Conservation (phyloP, 108 stramenopile genomes). For the Nitzschia inconspicua region DNA sequence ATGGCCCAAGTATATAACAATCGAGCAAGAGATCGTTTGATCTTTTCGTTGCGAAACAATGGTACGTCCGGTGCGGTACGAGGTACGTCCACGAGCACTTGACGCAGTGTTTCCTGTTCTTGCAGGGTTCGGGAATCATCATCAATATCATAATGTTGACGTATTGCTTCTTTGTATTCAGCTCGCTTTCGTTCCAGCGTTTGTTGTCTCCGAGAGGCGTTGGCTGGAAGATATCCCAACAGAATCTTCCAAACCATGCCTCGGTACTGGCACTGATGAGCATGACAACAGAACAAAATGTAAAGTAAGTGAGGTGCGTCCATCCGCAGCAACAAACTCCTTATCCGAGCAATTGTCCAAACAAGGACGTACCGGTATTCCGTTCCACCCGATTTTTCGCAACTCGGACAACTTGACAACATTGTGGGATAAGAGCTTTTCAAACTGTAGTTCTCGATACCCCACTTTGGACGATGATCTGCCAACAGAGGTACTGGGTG, state of each 20-base stretch:
- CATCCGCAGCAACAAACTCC: neutral
- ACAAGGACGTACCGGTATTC: conserved; percentile 54
- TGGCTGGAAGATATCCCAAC: conserved; percentile 78
- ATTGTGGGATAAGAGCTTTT: conserved; percentile 36
- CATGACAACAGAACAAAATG: neutral
- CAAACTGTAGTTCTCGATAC: conserved; percentile 69
- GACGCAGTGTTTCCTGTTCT: conserved; percentile 93
- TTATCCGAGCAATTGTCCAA: neutral
- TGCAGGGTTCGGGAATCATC: conserved; percentile 74
- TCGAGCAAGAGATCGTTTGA: conserved; percentile 75
- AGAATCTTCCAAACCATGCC: conserved; percentile 75
- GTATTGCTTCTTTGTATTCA: conserved; percentile 82
- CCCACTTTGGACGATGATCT: too few species aligned
- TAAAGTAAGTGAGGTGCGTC: neutral
- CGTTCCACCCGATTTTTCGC: conserved; percentile 75
- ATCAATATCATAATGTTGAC: conserved; percentile 84
- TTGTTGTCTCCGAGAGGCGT: conserved; percentile 47
- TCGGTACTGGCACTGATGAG: conserved; percentile 41
- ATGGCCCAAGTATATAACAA: conserved; percentile 97
- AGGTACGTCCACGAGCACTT: conserved; percentile 97
- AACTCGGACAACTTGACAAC: conserved; percentile 66
- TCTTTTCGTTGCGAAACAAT: conserved; percentile 90
- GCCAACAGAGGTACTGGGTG: too few species aligned
- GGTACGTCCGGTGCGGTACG: conserved; percentile 90
- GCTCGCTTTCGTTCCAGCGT: conserved; percentile 67